A percentile compares a stretch with the other conserved stretches of the same genome.
These are phyloP conservation scores for Dactylellina haptotyla DNA, from an alignment of 2,329 filamentous ascomycete genomes.

Conservation along the genomic window DNA sequence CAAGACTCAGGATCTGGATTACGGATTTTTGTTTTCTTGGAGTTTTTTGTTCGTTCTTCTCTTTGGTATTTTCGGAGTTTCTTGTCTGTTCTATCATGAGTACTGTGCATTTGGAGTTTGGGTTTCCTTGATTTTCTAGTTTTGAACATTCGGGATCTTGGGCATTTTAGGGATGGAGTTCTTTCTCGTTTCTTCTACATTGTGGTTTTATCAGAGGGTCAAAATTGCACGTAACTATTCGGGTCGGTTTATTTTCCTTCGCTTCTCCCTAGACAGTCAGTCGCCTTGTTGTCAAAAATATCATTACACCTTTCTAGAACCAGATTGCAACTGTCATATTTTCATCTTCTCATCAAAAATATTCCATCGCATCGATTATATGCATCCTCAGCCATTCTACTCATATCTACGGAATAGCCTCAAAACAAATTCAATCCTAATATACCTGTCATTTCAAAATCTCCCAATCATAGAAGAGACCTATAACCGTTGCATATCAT, in stretches of 20 bases:
- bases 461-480: too few species aligned
- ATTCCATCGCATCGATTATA: too few species aligned
- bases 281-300: too few species aligned
- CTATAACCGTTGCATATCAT: too few species aligned
- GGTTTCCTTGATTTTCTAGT: background rate
- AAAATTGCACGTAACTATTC: background rate
- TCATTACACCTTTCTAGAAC: conserved; percentile 10
- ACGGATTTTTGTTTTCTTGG: background rate
- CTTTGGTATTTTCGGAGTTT: conserved; percentile 2
- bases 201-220: background rate
- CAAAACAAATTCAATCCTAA: too few species aligned
- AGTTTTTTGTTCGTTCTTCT: background rate
- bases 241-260: background rate
- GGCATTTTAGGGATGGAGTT: conserved; percentile 12
- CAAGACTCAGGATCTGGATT: background rate
- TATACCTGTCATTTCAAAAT: too few species aligned
- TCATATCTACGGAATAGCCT: too few species aligned
- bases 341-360: too few species aligned
- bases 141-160: background rate
- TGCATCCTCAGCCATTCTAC: too few species aligned
- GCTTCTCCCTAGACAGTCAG: background rate
- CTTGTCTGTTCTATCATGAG: background rate
- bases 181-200: background rate
- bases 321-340: background rate
- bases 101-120: background rate